Evolutionary conservation across 306 rosid species (phyloP).

Genomic region (Ochetophila trinervis): DNA sequence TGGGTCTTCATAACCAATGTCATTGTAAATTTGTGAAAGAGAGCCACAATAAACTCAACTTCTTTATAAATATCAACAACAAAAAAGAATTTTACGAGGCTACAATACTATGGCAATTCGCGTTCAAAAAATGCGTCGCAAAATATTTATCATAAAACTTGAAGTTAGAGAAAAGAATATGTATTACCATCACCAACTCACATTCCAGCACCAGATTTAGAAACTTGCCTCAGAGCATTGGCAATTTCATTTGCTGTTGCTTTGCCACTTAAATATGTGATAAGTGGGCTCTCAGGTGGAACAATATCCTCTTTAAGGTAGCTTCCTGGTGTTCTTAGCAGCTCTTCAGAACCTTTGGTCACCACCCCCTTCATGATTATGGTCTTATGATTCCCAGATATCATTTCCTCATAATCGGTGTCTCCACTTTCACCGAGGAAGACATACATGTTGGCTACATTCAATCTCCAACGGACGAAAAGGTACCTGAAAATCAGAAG

Average conservation of each 20-base stretch:
- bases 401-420: constrained; percentile 84
- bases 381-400: constrained; percentile 83
- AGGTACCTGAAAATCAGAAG: constrained; percentile 55
- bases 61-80: too few relatives aligned
- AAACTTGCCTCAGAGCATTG: constrained; percentile 37
- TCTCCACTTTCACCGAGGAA: constrained; percentile 82
- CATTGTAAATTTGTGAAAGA: too few relatives aligned
- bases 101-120: too few relatives aligned
- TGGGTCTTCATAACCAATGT: too few relatives aligned
- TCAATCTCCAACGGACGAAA: constrained; percentile 83
- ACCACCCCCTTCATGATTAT: constrained; percentile 64
- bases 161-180: background rate
- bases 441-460: constrained; percentile 81
- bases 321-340: constrained; percentile 72
- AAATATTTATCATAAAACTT: background rate
- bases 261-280: constrained; percentile 21
- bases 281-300: constrained; percentile 62
- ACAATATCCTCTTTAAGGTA: constrained; percentile 64
- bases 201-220: constrained; percentile 34
- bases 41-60: too few relatives aligned
- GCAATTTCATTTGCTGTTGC: constrained; percentile 41
- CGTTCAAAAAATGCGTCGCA: background rate
- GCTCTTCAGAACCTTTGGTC: constrained; percentile 52
- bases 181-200: constrained; percentile 5
- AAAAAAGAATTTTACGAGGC: too few relatives aligned